Evolutionary conservation across 306 rosid species (phyloP), one percentile per base, ranked within the genome.

Genomic region (Arachis hypogaea): DNA sequence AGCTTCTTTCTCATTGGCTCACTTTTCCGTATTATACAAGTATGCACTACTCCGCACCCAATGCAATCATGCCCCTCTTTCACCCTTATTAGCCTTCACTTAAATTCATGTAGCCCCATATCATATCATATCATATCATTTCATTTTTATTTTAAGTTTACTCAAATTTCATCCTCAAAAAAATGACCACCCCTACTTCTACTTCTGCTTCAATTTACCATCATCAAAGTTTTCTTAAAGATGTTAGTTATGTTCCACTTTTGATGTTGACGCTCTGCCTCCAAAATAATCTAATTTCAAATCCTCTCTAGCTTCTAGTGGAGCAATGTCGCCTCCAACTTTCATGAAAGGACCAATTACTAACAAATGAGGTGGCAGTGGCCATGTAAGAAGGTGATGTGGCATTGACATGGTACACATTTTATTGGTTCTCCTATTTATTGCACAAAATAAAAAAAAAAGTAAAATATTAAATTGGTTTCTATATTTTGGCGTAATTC

Each of bases 1-100:
- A 55, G n/a, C 68, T 77, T 77, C 41, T 55, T 85, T 80, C 88
- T 78, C 64, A 76, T 83, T 84, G 82, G 46, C 74, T 55, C 60
- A 71, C 68, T 70, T 73, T 77, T 73, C 82, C 81, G 71, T 75
- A 66, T 67, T 47, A 50, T 79, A 55, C 79, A 68, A 68, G 80
- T 55, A 66, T 73, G 76, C 73, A 69, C 33, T 50, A 33, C 64
- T 55, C 63, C 62, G 38, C 63, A 69, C 44, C 54, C 72, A 73
- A 68, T 49, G 80, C 74, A 75, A 75, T 69, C 77, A 69, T 68
- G 79, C 41, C 75, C 54, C 44, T 60, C 42, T 45, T 70, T 8
- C 54, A 74, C 49, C 62, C 43, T 44, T 43, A 11, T 42, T 59
- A 9, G 12, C 72, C 42, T 72, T 72, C 69, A 49, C 81, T 70